These are phyloP conservation scores for Camptophora hylomeconis DNA, from an alignment of 2,329 filamentous ascomycete species.

Conservation along the genomic window DNA sequence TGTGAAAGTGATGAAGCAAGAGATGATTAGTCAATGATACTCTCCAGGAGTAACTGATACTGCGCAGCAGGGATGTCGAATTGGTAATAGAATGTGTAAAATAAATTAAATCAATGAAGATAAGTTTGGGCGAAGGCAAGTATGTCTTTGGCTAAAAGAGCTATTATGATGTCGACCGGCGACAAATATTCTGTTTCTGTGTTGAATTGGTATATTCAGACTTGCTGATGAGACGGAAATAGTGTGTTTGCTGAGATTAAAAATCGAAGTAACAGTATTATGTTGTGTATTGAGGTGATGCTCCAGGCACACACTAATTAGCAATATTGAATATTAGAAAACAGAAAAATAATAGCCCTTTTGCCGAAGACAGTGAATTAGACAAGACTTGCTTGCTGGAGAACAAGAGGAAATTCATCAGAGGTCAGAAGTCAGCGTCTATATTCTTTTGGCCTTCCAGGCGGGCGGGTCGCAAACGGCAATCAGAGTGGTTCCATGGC, in stretches of 20 bases:
- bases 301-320: slow-evolving; percentile 10
- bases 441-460: not conserved
- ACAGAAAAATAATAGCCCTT: slow-evolving; percentile 15
- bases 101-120: slow-evolving; percentile 1
- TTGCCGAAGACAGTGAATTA: slow-evolving; percentile 15
- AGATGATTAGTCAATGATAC: slow-evolving; percentile 3
- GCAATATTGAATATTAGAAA: slow-evolving; percentile 5
- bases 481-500: no score
- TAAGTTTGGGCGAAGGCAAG: slow-evolving; percentile 2
- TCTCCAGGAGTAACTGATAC: slow-evolving; percentile 5
- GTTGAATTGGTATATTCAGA: no score
- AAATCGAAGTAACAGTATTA: no score
- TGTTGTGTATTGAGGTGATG: slow-evolving; percentile 5
- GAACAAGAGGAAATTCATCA: slow-evolving; percentile 9
- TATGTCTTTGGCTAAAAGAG: slow-evolving; percentile 9
- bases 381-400: slow-evolving; percentile 19
- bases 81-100: slow-evolving; percentile 1
- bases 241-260: no score
- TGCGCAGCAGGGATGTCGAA: slow-evolving; percentile 1
- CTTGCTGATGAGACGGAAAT: no score
- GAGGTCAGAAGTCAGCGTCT: not conserved
- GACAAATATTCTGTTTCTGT: slow-evolving; percentile 6
- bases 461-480: no score
- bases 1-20: slow-evolving; percentile 3
- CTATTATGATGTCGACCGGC: slow-evolving; percentile 16